phyloP scores from a whole-genome alignment of 176 grass and related monocot genomes.

The Oryza longistaminata region DNA sequence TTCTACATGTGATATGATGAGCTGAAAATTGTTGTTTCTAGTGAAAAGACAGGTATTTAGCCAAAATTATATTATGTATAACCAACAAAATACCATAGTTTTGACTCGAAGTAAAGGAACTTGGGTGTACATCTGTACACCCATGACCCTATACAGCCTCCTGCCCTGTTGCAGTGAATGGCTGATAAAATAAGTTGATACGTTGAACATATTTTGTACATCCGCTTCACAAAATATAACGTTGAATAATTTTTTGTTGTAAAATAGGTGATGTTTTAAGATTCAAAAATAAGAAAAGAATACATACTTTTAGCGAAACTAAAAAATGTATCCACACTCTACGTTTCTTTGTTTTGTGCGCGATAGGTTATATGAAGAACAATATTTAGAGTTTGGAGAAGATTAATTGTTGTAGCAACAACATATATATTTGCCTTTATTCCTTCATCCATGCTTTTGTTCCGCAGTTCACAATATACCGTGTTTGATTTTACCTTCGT shows the following conservation, averaged over 20 bases:
- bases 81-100: too few relatives aligned
- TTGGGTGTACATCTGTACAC: too few relatives aligned
- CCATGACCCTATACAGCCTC: too few relatives aligned
- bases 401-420: slow-evolving; percentile 11
- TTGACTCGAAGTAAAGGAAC: too few relatives aligned
- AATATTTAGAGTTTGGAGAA: slow-evolving; percentile 14
- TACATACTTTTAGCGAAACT: neutral
- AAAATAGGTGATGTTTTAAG: slow-evolving; percentile 5
- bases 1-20: too few relatives aligned
- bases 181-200: slow-evolving; percentile 10
- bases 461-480: neutral
- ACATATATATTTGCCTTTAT: neutral
- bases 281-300: slow-evolving; percentile 8
- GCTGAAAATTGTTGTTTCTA: too few relatives aligned
- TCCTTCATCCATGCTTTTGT: neutral
- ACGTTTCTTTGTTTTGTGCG: neutral
- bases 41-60: too few relatives aligned
- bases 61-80: too few relatives aligned
- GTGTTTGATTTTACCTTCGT: slow-evolving; percentile 12
- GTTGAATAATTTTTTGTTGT: slow-evolving; percentile 3
- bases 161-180: neutral
- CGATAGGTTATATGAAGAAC: neutral
- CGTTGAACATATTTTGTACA: slow-evolving; percentile 14
- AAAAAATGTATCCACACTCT: neutral
- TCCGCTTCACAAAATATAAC: neutral